These are phyloP conservation scores for Pseudopithomyces maydicus DNA, from an alignment of 2,329 filamentous ascomycete genomes.

Conservation along the genomic window DNA sequence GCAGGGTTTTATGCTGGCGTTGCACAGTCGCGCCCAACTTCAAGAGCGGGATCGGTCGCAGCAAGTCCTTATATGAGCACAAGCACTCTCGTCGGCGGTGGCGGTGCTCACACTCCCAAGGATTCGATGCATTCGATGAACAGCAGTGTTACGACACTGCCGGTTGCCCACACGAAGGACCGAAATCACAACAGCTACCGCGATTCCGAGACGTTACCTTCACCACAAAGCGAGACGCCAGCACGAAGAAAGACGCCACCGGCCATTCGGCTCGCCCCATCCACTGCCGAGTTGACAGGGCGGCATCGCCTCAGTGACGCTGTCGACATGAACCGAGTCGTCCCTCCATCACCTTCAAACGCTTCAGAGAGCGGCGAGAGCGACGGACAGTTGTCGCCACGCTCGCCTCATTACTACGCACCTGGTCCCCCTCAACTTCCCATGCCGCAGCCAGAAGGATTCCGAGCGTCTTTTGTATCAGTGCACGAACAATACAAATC, in stretches of 20 bases:
- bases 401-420: constrained; percentile 33
- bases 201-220: constrained; percentile 23
- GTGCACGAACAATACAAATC: constrained; percentile 25
- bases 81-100: constrained; percentile 40
- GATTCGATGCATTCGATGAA: constrained; percentile 36
- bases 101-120: constrained; percentile 31
- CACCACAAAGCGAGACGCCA: constrained; percentile 20
- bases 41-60: constrained; percentile 38
- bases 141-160: constrained; percentile 41
- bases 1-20: constrained; percentile 49
- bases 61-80: constrained; percentile 38
- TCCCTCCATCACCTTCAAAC: constrained; percentile 39
- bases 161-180: constrained; percentile 24
- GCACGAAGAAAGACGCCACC: constrained; percentile 18
- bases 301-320: constrained; percentile 36
- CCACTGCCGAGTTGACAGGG: constrained; percentile 44
- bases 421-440: constrained; percentile 28
- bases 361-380: constrained; percentile 34
- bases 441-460: constrained; percentile 33
- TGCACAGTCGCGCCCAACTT: constrained; percentile 45
- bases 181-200: constrained; percentile 15
- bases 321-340: constrained; percentile 42
- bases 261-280: constrained; percentile 37
- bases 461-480: constrained; percentile 30
- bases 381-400: constrained; percentile 27